Evolutionary conservation across 75 land plant genomes (phyloP).

Genomic region (Chamaecyparis obtusa): DNA sequence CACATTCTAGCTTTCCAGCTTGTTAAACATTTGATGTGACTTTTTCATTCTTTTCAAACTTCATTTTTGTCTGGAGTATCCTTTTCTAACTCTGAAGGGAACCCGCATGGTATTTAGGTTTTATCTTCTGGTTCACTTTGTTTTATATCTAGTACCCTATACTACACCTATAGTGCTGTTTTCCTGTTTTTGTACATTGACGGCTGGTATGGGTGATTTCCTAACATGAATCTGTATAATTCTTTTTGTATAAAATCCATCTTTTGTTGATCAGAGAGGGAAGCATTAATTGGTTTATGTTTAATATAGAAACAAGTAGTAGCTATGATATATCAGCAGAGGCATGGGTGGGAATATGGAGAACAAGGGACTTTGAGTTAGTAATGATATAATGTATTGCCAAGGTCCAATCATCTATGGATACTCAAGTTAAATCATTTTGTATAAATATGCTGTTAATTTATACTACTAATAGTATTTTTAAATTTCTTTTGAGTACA

Average conservation of each 20-base stretch:
- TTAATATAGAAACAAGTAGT: background rate
- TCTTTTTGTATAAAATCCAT: background rate
- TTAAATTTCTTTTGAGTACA: conserved; percentile 22
- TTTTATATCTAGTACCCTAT: background rate
- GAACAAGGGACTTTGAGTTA: background rate
- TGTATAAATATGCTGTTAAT: conserved; percentile 1
- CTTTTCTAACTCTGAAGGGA: background rate
- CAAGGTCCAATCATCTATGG: background rate
- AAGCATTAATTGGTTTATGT: background rate
- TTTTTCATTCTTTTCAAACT: background rate
- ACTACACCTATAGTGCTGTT: background rate
- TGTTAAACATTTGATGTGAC: background rate
- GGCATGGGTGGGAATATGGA: background rate
- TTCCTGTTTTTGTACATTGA: background rate
- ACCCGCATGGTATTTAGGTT: background rate
- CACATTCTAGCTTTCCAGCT: background rate
- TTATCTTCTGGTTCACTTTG: background rate
- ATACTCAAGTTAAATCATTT: background rate
- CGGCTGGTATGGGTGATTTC: background rate
- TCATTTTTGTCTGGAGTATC: background rate
- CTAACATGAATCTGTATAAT: background rate
- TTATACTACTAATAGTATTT: background rate
- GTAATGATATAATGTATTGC: background rate
- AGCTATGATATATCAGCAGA: background rate
- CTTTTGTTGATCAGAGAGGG: background rate